Percentiles rank a stretch among this genome's conserved stretches.
phyloP scores from a whole-genome alignment of 768 basidiomycete genomes.

The Calocera cornea region DNA sequence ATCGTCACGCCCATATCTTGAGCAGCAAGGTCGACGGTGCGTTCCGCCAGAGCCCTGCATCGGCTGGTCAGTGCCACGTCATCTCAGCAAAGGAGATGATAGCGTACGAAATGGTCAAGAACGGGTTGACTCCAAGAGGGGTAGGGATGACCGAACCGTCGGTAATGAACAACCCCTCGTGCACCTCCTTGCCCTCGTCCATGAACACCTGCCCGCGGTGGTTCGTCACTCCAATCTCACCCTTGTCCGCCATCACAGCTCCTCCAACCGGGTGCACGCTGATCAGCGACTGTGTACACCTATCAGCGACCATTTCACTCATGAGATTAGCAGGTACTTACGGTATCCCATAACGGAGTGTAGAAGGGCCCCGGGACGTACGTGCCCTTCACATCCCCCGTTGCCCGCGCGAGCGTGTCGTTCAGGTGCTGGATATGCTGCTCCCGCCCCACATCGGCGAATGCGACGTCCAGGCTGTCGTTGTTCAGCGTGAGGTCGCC shows the following conservation, averaged over 20 bases:
- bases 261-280: conserved; percentile 7
- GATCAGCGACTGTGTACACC: neutral
- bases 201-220: conserved; percentile 2
- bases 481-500: neutral
- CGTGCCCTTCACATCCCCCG: neutral
- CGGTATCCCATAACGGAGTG: neutral
- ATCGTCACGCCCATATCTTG: neutral
- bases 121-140: conserved; percentile 5
- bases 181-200: neutral
- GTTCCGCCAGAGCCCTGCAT: conserved; percentile 6
- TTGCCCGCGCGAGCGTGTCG: conserved; percentile 6
- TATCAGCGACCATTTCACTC: neutral
- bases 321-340: neutral
- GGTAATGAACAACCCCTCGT: neutral
- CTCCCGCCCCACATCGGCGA: conserved; percentile 1
- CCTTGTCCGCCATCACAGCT: neutral
- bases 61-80: neutral
- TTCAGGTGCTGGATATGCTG: neutral
- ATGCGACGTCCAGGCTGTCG: neutral
- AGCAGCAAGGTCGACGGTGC: conserved; percentile 1
- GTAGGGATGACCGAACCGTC: conserved; percentile 3
- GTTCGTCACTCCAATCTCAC: neutral
- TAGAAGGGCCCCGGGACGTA: conserved; percentile 5
- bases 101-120: conserved; percentile 3
- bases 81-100: neutral